Conservation (phyloP, 2,329 filamentous ascomycete species). For the Aspergillus versicolor region DNA sequence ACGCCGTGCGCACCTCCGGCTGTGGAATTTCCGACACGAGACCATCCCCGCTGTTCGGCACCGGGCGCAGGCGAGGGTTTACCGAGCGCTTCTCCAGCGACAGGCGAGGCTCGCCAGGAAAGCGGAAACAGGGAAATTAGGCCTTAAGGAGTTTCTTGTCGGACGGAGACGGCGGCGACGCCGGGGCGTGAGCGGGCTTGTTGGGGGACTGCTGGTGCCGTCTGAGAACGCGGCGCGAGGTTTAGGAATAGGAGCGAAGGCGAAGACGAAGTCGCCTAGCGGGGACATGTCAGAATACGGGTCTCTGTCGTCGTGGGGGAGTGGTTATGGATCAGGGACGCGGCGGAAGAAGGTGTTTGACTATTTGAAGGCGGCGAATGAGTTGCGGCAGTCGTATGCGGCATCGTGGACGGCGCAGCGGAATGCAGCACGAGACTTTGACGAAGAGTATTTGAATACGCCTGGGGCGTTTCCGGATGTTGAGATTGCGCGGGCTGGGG, state of each 20-base stretch:
- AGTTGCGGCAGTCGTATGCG: slow-evolving; percentile 67
- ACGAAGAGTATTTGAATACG: slow-evolving; percentile 52
- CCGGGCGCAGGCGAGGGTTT: slow-evolving; percentile 72
- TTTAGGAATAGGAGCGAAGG: not conserved
- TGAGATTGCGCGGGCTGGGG: slow-evolving; percentile 72
- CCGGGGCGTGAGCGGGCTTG: slow-evolving; percentile 13
- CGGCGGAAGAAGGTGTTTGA: slow-evolving; percentile 75
- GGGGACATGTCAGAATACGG: slow-evolving; percentile 27
- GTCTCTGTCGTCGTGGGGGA: slow-evolving; percentile 22
- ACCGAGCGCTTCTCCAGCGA: slow-evolving; percentile 67
- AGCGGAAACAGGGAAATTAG: slow-evolving; percentile 28
- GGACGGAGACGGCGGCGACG: slow-evolving; percentile 23
- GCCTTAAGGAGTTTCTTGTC: slow-evolving; percentile 27
- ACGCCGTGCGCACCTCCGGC: slow-evolving; percentile 62
- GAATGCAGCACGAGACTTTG: slow-evolving; percentile 38
- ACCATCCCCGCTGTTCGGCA: slow-evolving; percentile 70
- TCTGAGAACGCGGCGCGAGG: slow-evolving; percentile 13
- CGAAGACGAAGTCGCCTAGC: slow-evolving; percentile 2
- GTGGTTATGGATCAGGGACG: slow-evolving; percentile 52
- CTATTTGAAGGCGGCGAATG: slow-evolving; percentile 70
- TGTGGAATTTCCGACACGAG: slow-evolving; percentile 72
- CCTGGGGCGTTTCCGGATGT: slow-evolving; percentile 82
- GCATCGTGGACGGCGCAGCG: slow-evolving; percentile 52
- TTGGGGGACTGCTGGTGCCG: slow-evolving; percentile 8
- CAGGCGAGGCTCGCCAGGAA: slow-evolving; percentile 57